Conservation (phyloP, 1,284 basidiomycete species). For the Chalciporus sp. region DNA sequence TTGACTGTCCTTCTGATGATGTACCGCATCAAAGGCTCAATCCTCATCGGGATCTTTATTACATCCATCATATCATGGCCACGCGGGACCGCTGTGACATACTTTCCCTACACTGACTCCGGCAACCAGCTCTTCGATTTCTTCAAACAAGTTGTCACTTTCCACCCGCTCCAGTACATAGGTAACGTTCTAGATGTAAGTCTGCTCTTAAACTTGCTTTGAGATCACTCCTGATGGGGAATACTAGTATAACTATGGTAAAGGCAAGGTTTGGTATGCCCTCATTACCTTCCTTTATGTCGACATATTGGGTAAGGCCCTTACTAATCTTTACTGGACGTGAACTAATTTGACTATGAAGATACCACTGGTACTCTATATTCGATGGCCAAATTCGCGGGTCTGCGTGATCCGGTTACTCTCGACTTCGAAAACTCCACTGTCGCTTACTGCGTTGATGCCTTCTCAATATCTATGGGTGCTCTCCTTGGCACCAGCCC, state of each 20-base stretch:
- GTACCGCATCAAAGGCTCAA: constrained; percentile 84
- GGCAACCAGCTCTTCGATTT: constrained; percentile 81
- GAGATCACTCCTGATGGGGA: not conserved
- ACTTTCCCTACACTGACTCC: constrained; percentile 72
- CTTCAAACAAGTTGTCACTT: constrained; percentile 87
- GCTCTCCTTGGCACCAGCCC: constrained; percentile 86
- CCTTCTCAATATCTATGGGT: constrained; percentile 81
- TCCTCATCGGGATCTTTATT: constrained; percentile 83
- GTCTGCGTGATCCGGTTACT: constrained; percentile 81
- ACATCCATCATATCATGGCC: constrained; percentile 92
- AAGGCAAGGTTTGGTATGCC: constrained; percentile 85
- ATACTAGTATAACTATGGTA: constrained; percentile 56
- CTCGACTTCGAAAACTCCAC: constrained; percentile 89
- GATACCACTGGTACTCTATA: constrained; percentile 77
- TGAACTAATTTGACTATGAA: constrained; percentile 10
- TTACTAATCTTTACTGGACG: not conserved
- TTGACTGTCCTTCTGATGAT: constrained; percentile 80
- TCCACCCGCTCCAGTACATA: constrained; percentile 63
- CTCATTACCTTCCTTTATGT: constrained; percentile 89
- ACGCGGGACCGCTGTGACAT: constrained; percentile 76
- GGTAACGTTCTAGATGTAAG: constrained; percentile 68
- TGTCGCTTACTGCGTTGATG: constrained; percentile 84
- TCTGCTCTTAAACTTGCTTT: constrained; percentile 7
- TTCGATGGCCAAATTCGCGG: constrained; percentile 93
- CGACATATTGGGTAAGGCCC: constrained; percentile 69